phyloP scores from a whole-genome alignment of 352 stramenopile genomes.

The Phytophthora macrochlamydospora region DNA sequence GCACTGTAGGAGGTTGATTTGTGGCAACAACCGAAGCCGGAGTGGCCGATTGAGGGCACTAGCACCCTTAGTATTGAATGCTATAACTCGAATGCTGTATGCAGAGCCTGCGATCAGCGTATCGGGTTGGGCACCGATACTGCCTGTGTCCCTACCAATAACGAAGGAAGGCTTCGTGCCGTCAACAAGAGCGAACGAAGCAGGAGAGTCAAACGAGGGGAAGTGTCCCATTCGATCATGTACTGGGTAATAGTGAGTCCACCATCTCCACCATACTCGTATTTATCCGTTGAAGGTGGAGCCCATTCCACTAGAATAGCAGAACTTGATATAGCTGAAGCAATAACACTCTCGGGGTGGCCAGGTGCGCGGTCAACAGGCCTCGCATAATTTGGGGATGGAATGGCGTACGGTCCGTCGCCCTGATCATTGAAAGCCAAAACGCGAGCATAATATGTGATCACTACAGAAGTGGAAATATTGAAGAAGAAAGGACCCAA shows the following conservation, averaged over 20 bases:
- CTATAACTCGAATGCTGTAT: conserved; percentile 79
- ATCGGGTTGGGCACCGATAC: conserved; percentile 90
- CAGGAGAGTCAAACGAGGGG: conserved; percentile 90
- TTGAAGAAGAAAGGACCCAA: conserved; percentile 91
- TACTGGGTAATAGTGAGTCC: conserved; percentile 94
- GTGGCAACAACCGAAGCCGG: conserved; percentile 57
- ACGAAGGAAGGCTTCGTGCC: conserved; percentile 61
- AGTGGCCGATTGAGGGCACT: conserved; percentile 36
- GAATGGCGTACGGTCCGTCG: conserved; percentile 46
- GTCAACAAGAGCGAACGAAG: conserved; percentile 64
- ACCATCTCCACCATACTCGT: conserved; percentile 91
- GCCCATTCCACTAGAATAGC: conserved; percentile 93
- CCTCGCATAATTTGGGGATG: conserved; percentile 56
- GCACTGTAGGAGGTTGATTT: conserved; percentile 68
- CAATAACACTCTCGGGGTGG: conserved; percentile 52
- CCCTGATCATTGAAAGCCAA: conserved; percentile 93
- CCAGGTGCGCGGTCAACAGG: conserved; percentile 82
- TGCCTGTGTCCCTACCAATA: conserved; percentile 92
- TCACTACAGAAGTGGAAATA: conserved; percentile 62
- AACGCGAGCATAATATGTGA: conserved; percentile 86
- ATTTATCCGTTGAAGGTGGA: conserved; percentile 76
- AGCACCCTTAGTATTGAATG: conserved; percentile 80
- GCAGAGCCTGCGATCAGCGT: conserved; percentile 77
- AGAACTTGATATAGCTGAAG: conserved; percentile 85
- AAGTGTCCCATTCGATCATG: conserved; percentile 95